Percentiles rank a stretch among this genome's conserved stretches.
phyloP scores from a whole-genome alignment of 1,284 basidiomycete genomes.

The Marasmius sp. region DNA sequence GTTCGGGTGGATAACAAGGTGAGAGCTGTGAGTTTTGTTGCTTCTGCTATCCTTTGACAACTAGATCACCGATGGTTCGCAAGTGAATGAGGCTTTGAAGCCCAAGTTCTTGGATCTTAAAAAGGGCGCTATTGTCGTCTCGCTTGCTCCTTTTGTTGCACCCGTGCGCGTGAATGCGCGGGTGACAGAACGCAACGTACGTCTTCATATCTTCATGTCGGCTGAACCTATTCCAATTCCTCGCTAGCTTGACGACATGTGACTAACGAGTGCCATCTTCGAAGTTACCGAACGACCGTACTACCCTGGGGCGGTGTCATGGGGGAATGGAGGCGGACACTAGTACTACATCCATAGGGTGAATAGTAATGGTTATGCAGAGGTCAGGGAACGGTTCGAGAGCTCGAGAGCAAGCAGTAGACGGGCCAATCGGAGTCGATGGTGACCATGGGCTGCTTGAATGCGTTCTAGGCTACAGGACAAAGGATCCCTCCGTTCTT shows the following conservation, averaged over 20 bases:
- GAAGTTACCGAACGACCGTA: conserved; percentile 68
- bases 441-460: background rate
- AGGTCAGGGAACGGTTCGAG: conserved; percentile 54
- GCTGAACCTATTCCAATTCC: conserved; percentile 4
- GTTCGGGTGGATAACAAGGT: conserved; percentile 81
- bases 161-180: conserved; percentile 59
- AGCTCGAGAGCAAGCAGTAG: conserved; percentile 23
- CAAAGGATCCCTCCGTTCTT: background rate
- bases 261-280: conserved; percentile 64
- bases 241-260: conserved; percentile 69
- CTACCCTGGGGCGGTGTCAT: conserved; percentile 70
- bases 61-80: background rate
- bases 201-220: conserved; percentile 24
- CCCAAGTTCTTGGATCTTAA: conserved; percentile 78
- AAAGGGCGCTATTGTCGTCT: conserved; percentile 78
- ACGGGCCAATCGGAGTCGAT: background rate
- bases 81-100: conserved; percentile 73
- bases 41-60: background rate
- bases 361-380: conserved; percentile 66
- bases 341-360: conserved; percentile 78
- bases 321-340: conserved; percentile 64
- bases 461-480: no score
- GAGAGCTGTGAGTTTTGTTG: conserved; percentile 55
- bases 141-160: conserved; percentile 70
- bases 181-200: conserved; percentile 72